Conservation (phyloP, 495 filamentous ascomycete genomes). For the Xylaria acuta region DNA sequence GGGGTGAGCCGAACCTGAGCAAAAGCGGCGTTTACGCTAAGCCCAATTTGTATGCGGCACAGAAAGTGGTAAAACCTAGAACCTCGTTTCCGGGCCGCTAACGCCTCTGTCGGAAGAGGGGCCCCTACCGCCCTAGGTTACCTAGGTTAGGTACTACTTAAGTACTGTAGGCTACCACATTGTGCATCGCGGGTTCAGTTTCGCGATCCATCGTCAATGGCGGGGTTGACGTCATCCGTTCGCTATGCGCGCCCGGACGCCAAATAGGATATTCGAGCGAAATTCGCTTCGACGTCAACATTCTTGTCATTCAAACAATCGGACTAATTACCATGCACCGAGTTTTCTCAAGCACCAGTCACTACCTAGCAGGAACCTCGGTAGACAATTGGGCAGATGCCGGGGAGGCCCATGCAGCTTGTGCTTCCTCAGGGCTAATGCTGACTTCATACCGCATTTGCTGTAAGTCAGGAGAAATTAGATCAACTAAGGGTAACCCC, state of each 20-base stretch:
- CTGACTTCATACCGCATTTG: not conserved
- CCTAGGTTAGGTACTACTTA: too few relatives aligned
- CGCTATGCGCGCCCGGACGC: not conserved
- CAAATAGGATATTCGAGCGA: not conserved
- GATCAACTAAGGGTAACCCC: too few relatives aligned
- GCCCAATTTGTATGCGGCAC: too few relatives aligned
- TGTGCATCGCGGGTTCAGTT: not conserved
- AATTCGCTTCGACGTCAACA: conserved; percentile 4
- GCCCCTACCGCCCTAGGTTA: too few relatives aligned
- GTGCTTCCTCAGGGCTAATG: not conserved
- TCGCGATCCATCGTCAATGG: not conserved
- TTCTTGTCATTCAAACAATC: not conserved
- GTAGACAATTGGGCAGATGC: not conserved
- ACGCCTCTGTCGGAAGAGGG: not conserved
- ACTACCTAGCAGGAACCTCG: too few relatives aligned
- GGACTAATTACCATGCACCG: not conserved
- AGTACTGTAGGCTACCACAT: conserved; percentile 2
- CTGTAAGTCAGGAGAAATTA: too few relatives aligned
- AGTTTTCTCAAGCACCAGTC: not conserved
- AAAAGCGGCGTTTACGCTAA: too few relatives aligned
- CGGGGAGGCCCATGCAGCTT: not conserved
- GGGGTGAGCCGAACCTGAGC: too few relatives aligned
- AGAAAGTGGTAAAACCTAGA: too few relatives aligned
- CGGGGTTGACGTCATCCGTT: conserved; percentile 10
- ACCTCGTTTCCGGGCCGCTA: not conserved